phyloP scores from a whole-genome alignment of 148 eudicot species.

The Vaccinium darrowii region DNA sequence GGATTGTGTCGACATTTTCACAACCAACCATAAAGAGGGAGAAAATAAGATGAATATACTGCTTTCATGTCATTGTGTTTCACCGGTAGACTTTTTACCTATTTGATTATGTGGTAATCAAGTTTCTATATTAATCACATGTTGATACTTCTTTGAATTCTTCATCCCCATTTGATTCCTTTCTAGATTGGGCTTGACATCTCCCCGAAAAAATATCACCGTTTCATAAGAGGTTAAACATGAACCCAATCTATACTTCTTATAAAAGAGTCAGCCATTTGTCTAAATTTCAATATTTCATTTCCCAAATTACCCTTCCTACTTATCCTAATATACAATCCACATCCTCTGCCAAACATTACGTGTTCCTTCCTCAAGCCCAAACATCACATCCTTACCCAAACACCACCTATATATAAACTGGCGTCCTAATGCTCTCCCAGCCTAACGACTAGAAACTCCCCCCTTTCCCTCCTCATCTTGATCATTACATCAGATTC shows the following conservation, averaged over 20 bases:
- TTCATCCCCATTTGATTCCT: not conserved
- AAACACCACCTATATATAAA: no score
- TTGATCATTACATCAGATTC: no score
- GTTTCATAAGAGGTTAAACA: not conserved
- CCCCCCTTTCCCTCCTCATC: no score
- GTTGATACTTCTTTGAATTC: not conserved
- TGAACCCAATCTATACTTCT: not conserved
- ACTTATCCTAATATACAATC: no score
- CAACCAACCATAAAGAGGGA: not conserved
- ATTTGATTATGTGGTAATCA: not conserved
- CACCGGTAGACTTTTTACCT: not conserved
- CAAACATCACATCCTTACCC: no score
- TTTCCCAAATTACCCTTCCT: no score
- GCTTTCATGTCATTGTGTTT: constrained; percentile 2
- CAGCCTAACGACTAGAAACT: no score
- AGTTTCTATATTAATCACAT: not conserved
- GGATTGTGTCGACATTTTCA: not conserved
- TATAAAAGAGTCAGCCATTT: no score
- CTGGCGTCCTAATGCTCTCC: no score
- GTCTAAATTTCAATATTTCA: no score
- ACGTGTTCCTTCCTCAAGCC: no score
- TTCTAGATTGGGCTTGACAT: not conserved
- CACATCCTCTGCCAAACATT: no score
- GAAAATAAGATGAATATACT: not conserved
- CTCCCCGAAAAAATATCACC: not conserved